Evolutionary conservation across 2,329 filamentous ascomycete species (phyloP), one percentile per base, ranked within the genome.

Genomic region (Ascochyta fabae): DNA sequence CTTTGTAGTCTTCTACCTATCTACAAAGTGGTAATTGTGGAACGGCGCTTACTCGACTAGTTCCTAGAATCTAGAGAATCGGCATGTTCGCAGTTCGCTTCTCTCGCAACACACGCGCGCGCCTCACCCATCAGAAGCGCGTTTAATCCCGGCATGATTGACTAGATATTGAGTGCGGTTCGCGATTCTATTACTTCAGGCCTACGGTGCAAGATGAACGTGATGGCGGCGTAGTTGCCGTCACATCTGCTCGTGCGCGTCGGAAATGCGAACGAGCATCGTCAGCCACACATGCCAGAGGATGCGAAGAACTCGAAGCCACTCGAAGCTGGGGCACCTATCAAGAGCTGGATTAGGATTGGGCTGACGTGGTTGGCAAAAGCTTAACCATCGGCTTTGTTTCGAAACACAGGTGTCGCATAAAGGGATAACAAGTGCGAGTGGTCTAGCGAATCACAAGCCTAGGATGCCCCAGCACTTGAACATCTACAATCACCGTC

Each of bases 351-450:
- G 26, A 41, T 42, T 19, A 47, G 31, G 27, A 36, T 46, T 47
- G 38, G 43, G n/a, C 24, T 19, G 44, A 46, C 39, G 35, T 49
- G 34, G 55, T 61, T 64, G 64, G 65, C 65, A 53, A 64, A 65
- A 61, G 61, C 58, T 68, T 65, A 50, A 50, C 45, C 26, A 35
- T 38, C 36, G 31, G 47, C 9, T 19, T 47, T 56, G 53, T 56
- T 56, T 56, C 53, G 53, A 56, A 56, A 56, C 53, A 56, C 42
- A 51, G 16, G 47, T 50, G 53, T 50, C 19, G 19, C 47, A 43
- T 41, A 29, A 41, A 53, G 36, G 46, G 45, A 34, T 55, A 34
- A 33, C 40, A 40, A 33, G 41, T 27, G 35, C 42, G 53, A 34
- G 19, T 33, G 34, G 31, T 26, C 36, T 51, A 19, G 31, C 53